These are phyloP conservation scores for Aspergillus sp. DNA, from an alignment of 2,329 filamentous ascomycete species.

Conservation along the genomic window DNA sequence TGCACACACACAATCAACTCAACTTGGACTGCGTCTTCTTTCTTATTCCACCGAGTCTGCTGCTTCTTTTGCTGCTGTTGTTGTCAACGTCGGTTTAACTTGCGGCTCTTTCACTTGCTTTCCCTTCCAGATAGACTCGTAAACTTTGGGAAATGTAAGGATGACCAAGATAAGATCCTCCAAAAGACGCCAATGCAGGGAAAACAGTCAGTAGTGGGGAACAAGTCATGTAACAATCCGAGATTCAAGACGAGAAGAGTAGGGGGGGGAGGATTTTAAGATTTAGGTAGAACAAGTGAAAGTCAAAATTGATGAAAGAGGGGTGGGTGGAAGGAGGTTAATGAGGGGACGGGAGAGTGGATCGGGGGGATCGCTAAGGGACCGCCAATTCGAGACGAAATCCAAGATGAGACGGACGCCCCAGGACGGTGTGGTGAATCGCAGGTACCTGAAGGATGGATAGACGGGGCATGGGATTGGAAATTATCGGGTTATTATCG, in stretches of 20 bases:
- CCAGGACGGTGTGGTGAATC: background rate
- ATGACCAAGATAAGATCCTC: background rate
- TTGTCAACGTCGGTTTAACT: background rate
- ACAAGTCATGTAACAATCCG: background rate
- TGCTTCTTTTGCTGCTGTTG: background rate
- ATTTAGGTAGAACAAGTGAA: constrained; percentile 1
- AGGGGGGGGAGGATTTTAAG: background rate
- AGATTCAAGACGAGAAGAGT: background rate
- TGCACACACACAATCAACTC: background rate
- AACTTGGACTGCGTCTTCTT: background rate
- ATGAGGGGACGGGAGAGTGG: background rate
- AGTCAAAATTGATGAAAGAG: background rate
- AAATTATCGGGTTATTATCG: background rate
- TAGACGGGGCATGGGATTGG: background rate
- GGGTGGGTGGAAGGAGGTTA: background rate
- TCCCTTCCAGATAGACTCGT: background rate
- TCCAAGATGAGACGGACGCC: constrained; percentile 1
- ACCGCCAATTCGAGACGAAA: background rate
- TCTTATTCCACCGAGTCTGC: background rate
- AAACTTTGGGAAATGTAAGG: background rate
- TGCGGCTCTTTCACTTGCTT: background rate
- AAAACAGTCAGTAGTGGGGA: background rate
- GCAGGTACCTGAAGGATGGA: constrained; percentile 8
- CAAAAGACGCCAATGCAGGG: constrained; percentile 1
- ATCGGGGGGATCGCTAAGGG: constrained; percentile 4